Base-by-base conservation (phyloP, 768 basidiomycete genomes). In the Panellus pusillus region DNA sequence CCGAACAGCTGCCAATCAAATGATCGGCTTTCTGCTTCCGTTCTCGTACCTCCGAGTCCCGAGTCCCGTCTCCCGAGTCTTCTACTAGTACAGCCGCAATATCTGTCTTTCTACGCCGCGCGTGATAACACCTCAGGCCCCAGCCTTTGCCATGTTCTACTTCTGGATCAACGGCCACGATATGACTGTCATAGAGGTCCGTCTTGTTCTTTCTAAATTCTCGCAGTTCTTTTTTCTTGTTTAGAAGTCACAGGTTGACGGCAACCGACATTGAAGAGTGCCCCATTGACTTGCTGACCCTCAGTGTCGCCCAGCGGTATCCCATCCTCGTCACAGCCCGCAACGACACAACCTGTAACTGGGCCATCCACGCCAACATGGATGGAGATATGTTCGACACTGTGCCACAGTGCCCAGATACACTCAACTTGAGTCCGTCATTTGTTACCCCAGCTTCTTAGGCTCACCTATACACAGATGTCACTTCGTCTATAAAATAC, bases 221-320 rank as follows among this genome's bases (percentile, higher is more conserved):
- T 14, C n/a, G n/a, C 28, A 18, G n/a, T 3, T 43, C 32, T 20
- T 13, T 37, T 28, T 17, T 18, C 41, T 24, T 32, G 50, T 24
- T 58, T n/a, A n/a, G 35, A 35, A 20, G 29, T 42, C 2, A 54
- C 38, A 47, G 49, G 49, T 38, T 2, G 36, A 55, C 8, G 55
- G 90, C 84, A n/a, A 89, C 82, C 1, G 96, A 98, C 72, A 78
- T 86, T 2, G 79, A 89, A 65, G 84, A 86, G 57, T 87, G 73
- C 37, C 79, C 85, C 0, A 85, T 86, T 57, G 88, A 91, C 65
- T 68, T 88, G 35, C 63, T 98, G 45, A 79, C 82, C 40, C 52
- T 98, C 52, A 78, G 91, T 13, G 93, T 89, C 28, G 94, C 94
- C 0, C 96, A 98, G 69, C 84, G 96, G n/a, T 97, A 96, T 70